phyloP scores from a whole-genome alignment of 73 alveolate genomes.

The Tetrahymena elliotti region DNA sequence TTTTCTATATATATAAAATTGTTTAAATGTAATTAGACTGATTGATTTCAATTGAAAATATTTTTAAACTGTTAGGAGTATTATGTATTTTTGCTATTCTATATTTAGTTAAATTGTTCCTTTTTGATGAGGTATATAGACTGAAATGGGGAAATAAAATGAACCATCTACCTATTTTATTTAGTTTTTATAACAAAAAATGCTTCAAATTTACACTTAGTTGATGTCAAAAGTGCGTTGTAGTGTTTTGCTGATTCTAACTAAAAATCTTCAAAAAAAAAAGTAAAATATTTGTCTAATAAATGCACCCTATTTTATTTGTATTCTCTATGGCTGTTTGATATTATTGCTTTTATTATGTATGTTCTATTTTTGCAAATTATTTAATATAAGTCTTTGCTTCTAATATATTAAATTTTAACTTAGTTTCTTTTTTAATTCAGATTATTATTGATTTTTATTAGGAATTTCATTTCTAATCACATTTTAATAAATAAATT shows the following conservation, averaged over 20 bases:
- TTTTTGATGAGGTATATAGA: too few relatives aligned
- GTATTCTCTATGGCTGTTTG: background rate
- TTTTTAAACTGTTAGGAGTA: too few relatives aligned
- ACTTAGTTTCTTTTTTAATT: background rate
- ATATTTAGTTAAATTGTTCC: too few relatives aligned
- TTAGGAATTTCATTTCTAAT: background rate
- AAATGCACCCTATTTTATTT: background rate
- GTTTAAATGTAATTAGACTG: too few relatives aligned
- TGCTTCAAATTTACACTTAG: background rate
- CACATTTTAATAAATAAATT: too few relatives aligned
- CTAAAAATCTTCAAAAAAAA: background rate
- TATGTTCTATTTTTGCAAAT: background rate
- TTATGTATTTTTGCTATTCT: too few relatives aligned
- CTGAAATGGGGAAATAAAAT: too few relatives aligned
- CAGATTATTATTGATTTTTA: background rate
- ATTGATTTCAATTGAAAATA: too few relatives aligned
- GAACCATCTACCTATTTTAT: background rate
- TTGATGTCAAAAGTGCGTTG: too few relatives aligned
- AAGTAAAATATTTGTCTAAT: too few relatives aligned
- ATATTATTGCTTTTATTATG: background rate
- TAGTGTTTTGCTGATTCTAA: too few relatives aligned
- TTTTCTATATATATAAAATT: background rate
- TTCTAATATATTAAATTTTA: background rate
- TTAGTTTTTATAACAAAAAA: too few relatives aligned
- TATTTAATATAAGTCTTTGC: background rate